Base-by-base conservation (phyloP, 2,329 filamentous ascomycete genomes). In the Nemania abortiva region DNA sequence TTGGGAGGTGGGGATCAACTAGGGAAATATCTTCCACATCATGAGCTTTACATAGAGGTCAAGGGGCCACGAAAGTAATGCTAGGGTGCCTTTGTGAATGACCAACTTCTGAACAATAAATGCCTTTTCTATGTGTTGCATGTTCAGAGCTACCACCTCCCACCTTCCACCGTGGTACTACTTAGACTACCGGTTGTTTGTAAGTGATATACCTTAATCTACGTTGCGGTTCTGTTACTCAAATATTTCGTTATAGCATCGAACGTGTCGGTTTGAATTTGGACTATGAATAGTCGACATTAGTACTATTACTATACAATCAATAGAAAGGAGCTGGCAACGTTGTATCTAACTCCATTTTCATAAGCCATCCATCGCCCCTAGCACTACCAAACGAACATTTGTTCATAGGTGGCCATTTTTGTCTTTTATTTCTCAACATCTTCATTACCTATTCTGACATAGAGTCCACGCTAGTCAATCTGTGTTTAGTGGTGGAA, bases 401-500 rank as follows among this genome's bases (percentile, higher is more conserved):
- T 39, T 54, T n/a, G 24, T 45, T 65, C 57, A 20, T 37, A 27
- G 34, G 9, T 11, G 31, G 37, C n/a, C 49, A 29, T 34, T 58
- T 29, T 68, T 60, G 27, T 42, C 24, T 10, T 39, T 22, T 29
- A 31, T 7, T 55, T 57, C 18, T 53, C 13, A 20, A 34, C 34
- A 31, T 47, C 18, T 24, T 59, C 27, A 47, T 58, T 57, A 29
- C 31, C 20, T 45, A 55, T 59, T 39, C 20, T 20, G 11, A 47
- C 20, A 57, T 45, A 57, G 29, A 37, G 15, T 22, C n/a, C 24
- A n/a, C 13, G 18, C 18, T 22, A 49, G 37, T 24, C 9, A 31
- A 37, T 50, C 22, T 22, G 22, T 13, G 22, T 24, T 81, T 91
- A 98, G 84, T 98, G 95, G 83, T 98, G 95, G 90, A 98, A 98